Evolutionary conservation across 1,284 basidiomycete genomes (phyloP).

Genomic region (Cryptococcus sp.): DNA sequence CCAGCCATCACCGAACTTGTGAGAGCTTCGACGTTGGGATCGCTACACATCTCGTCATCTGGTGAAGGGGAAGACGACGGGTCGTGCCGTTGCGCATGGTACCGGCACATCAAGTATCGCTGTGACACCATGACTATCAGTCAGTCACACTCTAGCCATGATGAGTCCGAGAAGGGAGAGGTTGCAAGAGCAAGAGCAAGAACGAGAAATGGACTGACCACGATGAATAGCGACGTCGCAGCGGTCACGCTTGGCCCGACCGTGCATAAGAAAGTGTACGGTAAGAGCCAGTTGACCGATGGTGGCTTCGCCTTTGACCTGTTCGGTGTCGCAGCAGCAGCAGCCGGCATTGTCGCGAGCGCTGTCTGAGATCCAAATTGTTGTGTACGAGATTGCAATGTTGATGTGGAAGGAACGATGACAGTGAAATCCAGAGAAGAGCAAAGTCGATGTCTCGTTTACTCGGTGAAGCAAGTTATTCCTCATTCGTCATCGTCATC

Average conservation of each 20-base stretch:
- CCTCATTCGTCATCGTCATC: no score
- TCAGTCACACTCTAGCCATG: no score
- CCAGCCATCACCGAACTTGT: conserved; percentile 35
- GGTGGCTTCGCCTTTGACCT: background rate
- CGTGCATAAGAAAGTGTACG: conserved; percentile 37
- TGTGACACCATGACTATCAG: background rate
- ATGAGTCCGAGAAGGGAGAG: background rate
- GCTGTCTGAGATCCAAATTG: no score
- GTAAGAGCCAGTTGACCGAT: conserved; percentile 27
- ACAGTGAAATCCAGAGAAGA: no score
- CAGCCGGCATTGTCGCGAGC: no score
- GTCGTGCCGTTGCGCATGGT: conserved; percentile 15
- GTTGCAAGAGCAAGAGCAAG: background rate
- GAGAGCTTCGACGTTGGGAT: conserved; percentile 30
- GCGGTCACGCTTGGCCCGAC: conserved; percentile 41
- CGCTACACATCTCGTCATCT: conserved; percentile 26
- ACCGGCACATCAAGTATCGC: conserved; percentile 37
- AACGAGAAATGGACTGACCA: conserved; percentile 21
- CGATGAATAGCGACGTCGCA: conserved; percentile 35
- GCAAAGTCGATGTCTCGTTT: no score
- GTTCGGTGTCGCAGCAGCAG: no score
- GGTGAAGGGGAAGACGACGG: conserved; percentile 11
- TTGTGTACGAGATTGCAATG: no score
- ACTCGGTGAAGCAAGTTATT: no score
- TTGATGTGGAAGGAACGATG: no score